A percentile compares a stretch with the other conserved stretches of the same genome.
Conservation (phyloP, 192 early-diverging fungal species). For the Gigaspora rosea region DNA sequence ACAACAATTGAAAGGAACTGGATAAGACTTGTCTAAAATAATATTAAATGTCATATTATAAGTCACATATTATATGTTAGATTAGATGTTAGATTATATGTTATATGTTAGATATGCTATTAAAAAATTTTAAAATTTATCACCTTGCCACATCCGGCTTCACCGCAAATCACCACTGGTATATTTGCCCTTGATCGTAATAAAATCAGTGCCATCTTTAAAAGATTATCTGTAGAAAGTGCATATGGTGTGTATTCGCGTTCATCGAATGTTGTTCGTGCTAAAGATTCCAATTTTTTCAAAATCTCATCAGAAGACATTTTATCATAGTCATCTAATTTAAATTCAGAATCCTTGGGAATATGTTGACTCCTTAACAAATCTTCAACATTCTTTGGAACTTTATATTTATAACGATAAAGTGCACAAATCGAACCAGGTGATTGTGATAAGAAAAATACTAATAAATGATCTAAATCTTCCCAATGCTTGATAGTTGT, state of each 20-base stretch:
- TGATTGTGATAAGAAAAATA: conserved; percentile 32
- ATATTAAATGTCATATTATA: not conserved
- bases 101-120: not conserved
- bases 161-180: conserved; percentile 26
- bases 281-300: conserved; percentile 20
- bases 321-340: conserved; percentile 24
- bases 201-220: conserved; percentile 33
- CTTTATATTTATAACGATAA: conserved; percentile 10
- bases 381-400: conserved; percentile 24
- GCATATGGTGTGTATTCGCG: conserved; percentile 18
- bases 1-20: conserved; percentile 17
- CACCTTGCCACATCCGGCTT: conserved; percentile 34
- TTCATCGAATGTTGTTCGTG: not conserved
- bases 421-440: conserved; percentile 31
- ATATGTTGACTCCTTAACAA: conserved; percentile 20
- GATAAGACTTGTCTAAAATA: conserved; percentile 26
- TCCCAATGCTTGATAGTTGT: conserved; percentile 6
- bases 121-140: not conserved
- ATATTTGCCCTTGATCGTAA: conserved; percentile 19
- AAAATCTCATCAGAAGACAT: conserved; percentile 16
- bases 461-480: conserved; percentile 30
- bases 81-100: too few relatives aligned
- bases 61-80: too few relatives aligned
- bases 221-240: conserved; percentile 25
- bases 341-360: not conserved